These are phyloP conservation scores for Candida nemodendra DNA, from an alignment of 805 yeast genomes.

Conservation along the genomic window DNA sequence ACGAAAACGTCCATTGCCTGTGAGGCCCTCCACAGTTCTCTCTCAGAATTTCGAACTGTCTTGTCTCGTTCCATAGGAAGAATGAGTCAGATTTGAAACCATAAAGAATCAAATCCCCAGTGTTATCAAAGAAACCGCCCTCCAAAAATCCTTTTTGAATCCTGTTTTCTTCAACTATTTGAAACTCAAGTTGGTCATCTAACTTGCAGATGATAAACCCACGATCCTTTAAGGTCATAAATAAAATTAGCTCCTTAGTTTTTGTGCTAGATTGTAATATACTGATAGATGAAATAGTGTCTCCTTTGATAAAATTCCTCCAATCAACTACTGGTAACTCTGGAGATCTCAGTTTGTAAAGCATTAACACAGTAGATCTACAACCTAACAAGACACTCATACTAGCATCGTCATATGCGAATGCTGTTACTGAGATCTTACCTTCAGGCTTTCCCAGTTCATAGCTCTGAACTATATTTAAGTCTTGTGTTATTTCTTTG, in stretches of 20 bases:
- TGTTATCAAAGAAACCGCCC: constrained; percentile 51
- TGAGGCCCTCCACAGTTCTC: constrained; percentile 91
- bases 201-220: constrained; percentile 46
- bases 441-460: constrained; percentile 27
- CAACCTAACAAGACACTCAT: constrained; percentile 63
- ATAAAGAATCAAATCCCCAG: constrained; percentile 55
- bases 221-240: constrained; percentile 67
- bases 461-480: constrained; percentile 22
- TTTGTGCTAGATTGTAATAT: constrained; percentile 30
- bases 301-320: constrained; percentile 60
- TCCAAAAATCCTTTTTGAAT: constrained; percentile 78
- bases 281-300: constrained; percentile 59
- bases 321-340: constrained; percentile 31
- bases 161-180: constrained; percentile 46
- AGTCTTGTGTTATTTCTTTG: constrained; percentile 32
- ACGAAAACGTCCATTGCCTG: constrained; percentile 69
- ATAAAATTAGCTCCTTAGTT: constrained; percentile 24
- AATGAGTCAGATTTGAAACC: constrained; percentile 84
- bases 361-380: constrained; percentile 62
- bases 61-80: constrained; percentile 78
- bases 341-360: constrained; percentile 41
- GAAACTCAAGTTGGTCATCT: constrained; percentile 6
- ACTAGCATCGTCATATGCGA: constrained; percentile 40
- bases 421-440: constrained; percentile 58
- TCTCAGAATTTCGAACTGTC: constrained; percentile 64